Conservation (phyloP, 495 filamentous ascomycete species). For the Aspergillus ellipticus region DNA sequence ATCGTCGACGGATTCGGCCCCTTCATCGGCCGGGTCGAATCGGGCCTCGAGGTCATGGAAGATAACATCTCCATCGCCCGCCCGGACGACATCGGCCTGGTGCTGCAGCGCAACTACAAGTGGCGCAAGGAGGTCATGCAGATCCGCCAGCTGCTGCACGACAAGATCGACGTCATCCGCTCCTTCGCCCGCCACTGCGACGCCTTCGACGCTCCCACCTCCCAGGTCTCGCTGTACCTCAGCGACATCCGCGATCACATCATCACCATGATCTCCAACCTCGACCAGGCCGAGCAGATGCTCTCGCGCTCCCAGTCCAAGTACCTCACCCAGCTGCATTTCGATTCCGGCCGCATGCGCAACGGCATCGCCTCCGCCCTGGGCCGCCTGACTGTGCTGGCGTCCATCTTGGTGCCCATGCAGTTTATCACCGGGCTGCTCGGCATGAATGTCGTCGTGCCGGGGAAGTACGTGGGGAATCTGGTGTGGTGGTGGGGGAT, state of each 20-base stretch:
- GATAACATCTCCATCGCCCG: conserved; percentile 82
- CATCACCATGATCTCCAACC: conserved; percentile 89
- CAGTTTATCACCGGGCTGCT: conserved; percentile 87
- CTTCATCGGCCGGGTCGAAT: conserved; percentile 70
- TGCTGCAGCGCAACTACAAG: conserved; percentile 78
- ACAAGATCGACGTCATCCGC: conserved; percentile 89
- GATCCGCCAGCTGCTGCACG: conserved; percentile 79
- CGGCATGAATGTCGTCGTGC: conserved; percentile 90
- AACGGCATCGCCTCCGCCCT: conserved; percentile 70
- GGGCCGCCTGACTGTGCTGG: conserved; percentile 81
- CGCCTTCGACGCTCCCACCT: conserved; percentile 73
- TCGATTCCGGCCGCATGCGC: conserved; percentile 74
- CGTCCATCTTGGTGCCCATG: conserved; percentile 81
- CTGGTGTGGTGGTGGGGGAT: conserved; percentile 72
- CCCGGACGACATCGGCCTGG: conserved; percentile 71
- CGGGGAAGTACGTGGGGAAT: conserved; percentile 49
- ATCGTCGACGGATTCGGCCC: conserved; percentile 91
- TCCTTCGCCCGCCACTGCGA: conserved; percentile 94
- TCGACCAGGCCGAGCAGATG: conserved; percentile 91
- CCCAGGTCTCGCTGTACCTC: conserved; percentile 86
- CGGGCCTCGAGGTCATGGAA: conserved; percentile 80
- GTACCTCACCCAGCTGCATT: conserved; percentile 81
- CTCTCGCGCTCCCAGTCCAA: conserved; percentile 82
- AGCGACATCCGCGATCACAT: conserved; percentile 95
- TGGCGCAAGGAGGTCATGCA: conserved; percentile 85